A percentile compares a stretch with the other conserved stretches of the same genome.
Evolutionary conservation across 306 rosid species (phyloP).

Genomic region (Sphenostylis stenocarpa): DNA sequence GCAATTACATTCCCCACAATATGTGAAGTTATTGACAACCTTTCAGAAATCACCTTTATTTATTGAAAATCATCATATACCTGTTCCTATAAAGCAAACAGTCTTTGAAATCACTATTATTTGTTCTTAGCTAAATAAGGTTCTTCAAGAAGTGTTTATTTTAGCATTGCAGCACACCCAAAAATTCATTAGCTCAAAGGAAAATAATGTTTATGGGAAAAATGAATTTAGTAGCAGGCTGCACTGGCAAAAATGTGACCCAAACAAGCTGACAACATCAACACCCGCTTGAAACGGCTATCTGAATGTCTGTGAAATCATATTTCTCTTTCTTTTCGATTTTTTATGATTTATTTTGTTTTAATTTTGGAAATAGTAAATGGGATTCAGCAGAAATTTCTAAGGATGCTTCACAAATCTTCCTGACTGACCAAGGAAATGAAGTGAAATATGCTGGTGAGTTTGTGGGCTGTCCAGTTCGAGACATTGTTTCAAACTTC

Average conservation of each 20-base stretch:
- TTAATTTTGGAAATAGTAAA: conserved; percentile 22
- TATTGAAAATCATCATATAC: conserved; percentile 40
- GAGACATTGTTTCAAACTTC: neutral
- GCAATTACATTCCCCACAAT: conserved; percentile 38
- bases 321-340: neutral
- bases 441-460: conserved; percentile 48
- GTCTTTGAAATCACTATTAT: conserved; percentile 32
- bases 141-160: conserved; percentile 1
- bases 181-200: neutral
- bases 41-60: conserved; percentile 39
- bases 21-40: conserved; percentile 38
- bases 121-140: conserved; percentile 34
- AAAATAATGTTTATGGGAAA: neutral
- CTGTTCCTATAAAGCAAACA: conserved; percentile 11
- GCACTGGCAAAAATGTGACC: neutral
- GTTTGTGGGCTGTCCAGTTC: neutral
- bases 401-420: conserved; percentile 27
- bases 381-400: conserved; percentile 41
- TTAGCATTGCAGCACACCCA: neutral
- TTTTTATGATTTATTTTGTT: neutral
- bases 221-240: neutral
- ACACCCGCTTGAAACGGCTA: conserved; percentile 33
- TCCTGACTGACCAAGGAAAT: conserved; percentile 46
- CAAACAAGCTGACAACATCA: conserved; percentile 19
- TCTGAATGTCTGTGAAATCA: conserved; percentile 40